phyloP scores from a whole-genome alignment of 2,329 filamentous ascomycete genomes.

The Exophiala phaeomuriformis region DNA sequence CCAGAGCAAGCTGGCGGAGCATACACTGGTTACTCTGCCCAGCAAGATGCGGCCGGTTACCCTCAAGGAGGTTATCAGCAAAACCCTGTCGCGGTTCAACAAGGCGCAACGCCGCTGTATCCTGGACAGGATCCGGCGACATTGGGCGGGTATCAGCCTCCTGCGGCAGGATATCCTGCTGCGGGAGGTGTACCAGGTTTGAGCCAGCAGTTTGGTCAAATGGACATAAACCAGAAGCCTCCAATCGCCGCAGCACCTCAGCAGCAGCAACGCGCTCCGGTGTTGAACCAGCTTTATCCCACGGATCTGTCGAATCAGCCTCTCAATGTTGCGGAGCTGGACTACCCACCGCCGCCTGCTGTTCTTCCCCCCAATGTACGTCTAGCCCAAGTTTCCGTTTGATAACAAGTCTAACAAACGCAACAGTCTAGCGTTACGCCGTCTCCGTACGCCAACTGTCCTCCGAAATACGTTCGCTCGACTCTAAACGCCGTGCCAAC shows the following conservation, averaged over 20 bases:
- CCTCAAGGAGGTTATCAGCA: slow-evolving; percentile 38
- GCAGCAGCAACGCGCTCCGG: slow-evolving; percentile 33
- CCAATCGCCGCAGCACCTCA: slow-evolving; percentile 43
- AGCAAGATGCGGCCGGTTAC: slow-evolving; percentile 42
- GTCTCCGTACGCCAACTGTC: slow-evolving; percentile 84
- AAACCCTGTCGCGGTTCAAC: slow-evolving; percentile 30
- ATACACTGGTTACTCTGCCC: slow-evolving; percentile 57
- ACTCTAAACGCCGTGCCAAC: slow-evolving; percentile 91
- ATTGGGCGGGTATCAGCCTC: slow-evolving; percentile 59
- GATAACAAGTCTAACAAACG: slow-evolving; percentile 35
- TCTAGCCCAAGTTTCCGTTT: slow-evolving; percentile 24
- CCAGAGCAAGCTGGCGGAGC: slow-evolving; percentile 48
- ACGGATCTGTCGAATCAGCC: slow-evolving; percentile 87
- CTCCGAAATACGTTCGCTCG: slow-evolving; percentile 88
- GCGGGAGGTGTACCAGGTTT: slow-evolving; percentile 60
- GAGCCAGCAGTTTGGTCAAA: slow-evolving; percentile 73
- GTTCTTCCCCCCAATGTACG: slow-evolving; percentile 85
- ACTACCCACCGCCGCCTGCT: slow-evolving; percentile 83
- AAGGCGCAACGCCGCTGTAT: slow-evolving; percentile 29
- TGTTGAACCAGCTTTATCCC: slow-evolving; percentile 79
- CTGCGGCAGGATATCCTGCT: slow-evolving; percentile 57
- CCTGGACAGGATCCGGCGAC: slow-evolving; percentile 37
- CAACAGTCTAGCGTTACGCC: slow-evolving; percentile 76
- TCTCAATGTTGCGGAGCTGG: slow-evolving; percentile 88
- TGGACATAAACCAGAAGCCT: slow-evolving; percentile 57